Evolutionary conservation across 371 early-diverging fungal genomes (phyloP), one percentile per base, ranked within the genome.

Genomic region (Saksenaea vasiformis): DNA sequence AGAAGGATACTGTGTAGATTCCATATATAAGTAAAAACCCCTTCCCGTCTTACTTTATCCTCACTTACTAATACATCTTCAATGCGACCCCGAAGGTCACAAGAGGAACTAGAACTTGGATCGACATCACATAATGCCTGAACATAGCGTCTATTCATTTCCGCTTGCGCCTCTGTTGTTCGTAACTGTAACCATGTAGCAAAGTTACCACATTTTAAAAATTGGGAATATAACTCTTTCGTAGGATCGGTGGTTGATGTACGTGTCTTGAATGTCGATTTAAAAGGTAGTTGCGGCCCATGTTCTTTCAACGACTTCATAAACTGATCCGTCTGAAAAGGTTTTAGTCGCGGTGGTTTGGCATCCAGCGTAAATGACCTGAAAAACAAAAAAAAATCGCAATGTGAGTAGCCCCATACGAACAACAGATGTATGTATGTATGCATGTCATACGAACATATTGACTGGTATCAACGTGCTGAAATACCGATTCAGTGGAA

Each of bases 401-500:
- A 51, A 19, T 51, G 57, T 38, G 3, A 55, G 9, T 43, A 13
- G 22, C n/a, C n/a, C n/a, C n/a, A n/a, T n/a, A n/a, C n/a, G n/a
- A n/a, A n/a, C n/a, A n/a, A n/a, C n/a, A n/a, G n/a, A n/a, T n/a
- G n/a, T n/a, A n/a, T n/a, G n/a, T n/a, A 10, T 44, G 24, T 39
- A 5, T 36, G 26, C 24, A 24, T 59, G 28, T 15, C 5, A 1
- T 5, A 66, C 84, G 74, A 78, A 85, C 85, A 69, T 74, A 54
- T 82, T 70, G 24, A 60, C 69, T 38, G 96, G 94, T 24, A 96
- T 85, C 55, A 96, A 72, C 3, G 93, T 91, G 59, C 92, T 89
- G 75, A 95, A 95, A 72, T 97, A 93, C 38, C 95, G 87, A 71
- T 96, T 93, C 43, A 98, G 77, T n/a, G 98, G 98, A 19, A 90